Evolutionary conservation across 1,139 yeast species (phyloP).

Genomic region (Protomyces inundatus): DNA sequence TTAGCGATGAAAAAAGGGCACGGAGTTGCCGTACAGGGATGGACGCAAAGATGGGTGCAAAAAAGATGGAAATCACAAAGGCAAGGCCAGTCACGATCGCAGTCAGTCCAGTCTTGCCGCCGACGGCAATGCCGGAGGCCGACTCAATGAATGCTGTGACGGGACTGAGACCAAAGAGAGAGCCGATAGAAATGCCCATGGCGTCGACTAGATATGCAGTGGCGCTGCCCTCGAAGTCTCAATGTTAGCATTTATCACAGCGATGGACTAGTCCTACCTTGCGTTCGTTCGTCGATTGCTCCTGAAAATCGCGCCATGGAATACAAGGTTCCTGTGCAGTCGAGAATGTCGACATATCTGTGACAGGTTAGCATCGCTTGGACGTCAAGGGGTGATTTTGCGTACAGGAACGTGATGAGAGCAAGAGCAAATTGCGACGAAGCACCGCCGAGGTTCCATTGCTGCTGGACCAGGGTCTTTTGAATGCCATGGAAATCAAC

Average conservation of each 20-base stretch:
- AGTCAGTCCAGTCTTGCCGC: constrained; percentile 32
- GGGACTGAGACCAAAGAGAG: constrained; percentile 31
- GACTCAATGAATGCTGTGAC: constrained; percentile 33
- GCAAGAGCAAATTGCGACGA: constrained; percentile 31
- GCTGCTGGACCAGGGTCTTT: constrained; percentile 29
- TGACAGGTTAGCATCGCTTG: too few species aligned
- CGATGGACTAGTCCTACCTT: neutral
- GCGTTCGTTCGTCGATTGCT: constrained; percentile 29
- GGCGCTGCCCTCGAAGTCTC: constrained; percentile 32
- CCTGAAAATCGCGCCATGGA: constrained; percentile 33
- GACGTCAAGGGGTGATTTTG: too few species aligned
- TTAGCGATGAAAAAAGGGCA: too few species aligned
- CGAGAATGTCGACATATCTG: constrained; percentile 30
- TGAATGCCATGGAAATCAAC: constrained; percentile 31
- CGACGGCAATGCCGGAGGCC: constrained; percentile 32
- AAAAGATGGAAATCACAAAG: constrained; percentile 32
- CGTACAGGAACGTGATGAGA: constrained; percentile 31
- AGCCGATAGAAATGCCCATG: constrained; percentile 31
- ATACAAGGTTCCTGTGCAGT: constrained; percentile 31
- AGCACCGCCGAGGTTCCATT: constrained; percentile 29
- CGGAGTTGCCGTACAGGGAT: constrained; percentile 21
- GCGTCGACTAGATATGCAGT: constrained; percentile 32
- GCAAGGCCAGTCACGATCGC: constrained; percentile 31
- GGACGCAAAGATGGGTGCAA: constrained; percentile 32
- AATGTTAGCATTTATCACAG: too few species aligned